Conservation (phyloP, 2,329 filamentous ascomycete species). For the Pleomassaria siparia region DNA sequence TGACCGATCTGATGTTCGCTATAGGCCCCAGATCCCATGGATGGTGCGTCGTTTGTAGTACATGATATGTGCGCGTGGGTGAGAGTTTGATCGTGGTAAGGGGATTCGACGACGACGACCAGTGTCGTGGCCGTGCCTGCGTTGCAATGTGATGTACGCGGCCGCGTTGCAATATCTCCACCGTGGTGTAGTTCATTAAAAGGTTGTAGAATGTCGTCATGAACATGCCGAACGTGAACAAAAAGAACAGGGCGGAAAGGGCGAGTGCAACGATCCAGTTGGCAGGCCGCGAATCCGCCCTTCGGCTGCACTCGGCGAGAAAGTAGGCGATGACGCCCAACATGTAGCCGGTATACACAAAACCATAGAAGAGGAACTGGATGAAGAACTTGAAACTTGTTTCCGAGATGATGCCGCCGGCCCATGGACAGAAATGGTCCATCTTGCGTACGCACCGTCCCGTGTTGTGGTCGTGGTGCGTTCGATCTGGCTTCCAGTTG, state of each 20-base stretch:
- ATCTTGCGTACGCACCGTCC: slow-evolving; percentile 82
- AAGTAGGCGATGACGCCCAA: slow-evolving; percentile 67
- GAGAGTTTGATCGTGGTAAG: background rate
- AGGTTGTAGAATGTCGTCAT: slow-evolving; percentile 70
- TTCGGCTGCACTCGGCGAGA: slow-evolving; percentile 56
- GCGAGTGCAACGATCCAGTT: slow-evolving; percentile 66
- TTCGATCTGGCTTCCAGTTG: slow-evolving; percentile 84
- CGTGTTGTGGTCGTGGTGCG: slow-evolving; percentile 83
- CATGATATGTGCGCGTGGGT: slow-evolving; percentile 61
- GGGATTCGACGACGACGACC: background rate
- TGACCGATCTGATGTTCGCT: slow-evolving; percentile 75
- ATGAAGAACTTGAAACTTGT: slow-evolving; percentile 89
- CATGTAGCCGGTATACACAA: slow-evolving; percentile 65
- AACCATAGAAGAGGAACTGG: slow-evolving; percentile 78
- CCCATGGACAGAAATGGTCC: slow-evolving; percentile 96
- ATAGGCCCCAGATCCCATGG: slow-evolving; percentile 76
- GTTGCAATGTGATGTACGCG: slow-evolving; percentile 73
- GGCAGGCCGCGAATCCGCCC: slow-evolving; percentile 41
- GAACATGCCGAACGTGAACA: slow-evolving; percentile 82
- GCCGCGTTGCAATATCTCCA: slow-evolving; percentile 70
- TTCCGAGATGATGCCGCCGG: slow-evolving; percentile 89
- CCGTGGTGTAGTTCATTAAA: slow-evolving; percentile 75
- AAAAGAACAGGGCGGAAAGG: slow-evolving; percentile 69
- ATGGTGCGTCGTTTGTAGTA: slow-evolving; percentile 81
- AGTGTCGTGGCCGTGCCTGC: background rate